These are phyloP conservation scores for Solanum etuberosum DNA, from an alignment of 257 asterid genomes.

Conservation along the genomic window DNA sequence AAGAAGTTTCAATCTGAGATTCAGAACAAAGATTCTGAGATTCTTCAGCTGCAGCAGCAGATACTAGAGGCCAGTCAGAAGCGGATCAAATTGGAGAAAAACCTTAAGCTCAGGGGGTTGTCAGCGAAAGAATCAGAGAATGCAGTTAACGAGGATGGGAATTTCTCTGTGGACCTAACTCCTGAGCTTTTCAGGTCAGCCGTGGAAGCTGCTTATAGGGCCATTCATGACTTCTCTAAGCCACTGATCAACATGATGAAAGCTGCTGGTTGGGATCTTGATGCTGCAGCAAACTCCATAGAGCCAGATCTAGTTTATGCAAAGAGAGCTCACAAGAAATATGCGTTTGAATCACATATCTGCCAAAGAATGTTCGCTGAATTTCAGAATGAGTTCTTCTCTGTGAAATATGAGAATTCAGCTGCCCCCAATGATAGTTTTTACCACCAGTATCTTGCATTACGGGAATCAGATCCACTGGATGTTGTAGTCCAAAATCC, in stretches of 20 bases:
- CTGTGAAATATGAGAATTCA: constrained; percentile 33
- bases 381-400: constrained; percentile 73
- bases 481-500: constrained; percentile 74
- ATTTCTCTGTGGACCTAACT: constrained; percentile 38
- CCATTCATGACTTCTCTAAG: constrained; percentile 94
- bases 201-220: constrained; percentile 69
- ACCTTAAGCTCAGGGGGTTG: constrained; percentile 89
- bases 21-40: constrained; percentile 90
- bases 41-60: constrained; percentile 73
- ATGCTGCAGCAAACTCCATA: constrained; percentile 85
- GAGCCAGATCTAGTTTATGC: constrained; percentile 66
- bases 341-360: constrained; percentile 90
- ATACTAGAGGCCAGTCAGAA: constrained; percentile 91
- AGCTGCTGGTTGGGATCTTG: constrained; percentile 99
- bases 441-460: constrained; percentile 56
- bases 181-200: constrained; percentile 68
- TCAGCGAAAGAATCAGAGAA: constrained; percentile 72
- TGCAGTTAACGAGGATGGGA: constrained; percentile 43
- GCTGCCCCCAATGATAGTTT: constrained; percentile 32
- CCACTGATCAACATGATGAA: constrained; percentile 98
- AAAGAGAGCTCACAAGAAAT: constrained; percentile 95
- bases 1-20: constrained; percentile 98
- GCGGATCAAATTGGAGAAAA: constrained; percentile 85
- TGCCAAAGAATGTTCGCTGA: constrained; percentile 92
- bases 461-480: constrained; percentile 79